Base-by-base conservation (phyloP, 1,284 basidiomycete species). In the Naganishia sp. region DNA sequence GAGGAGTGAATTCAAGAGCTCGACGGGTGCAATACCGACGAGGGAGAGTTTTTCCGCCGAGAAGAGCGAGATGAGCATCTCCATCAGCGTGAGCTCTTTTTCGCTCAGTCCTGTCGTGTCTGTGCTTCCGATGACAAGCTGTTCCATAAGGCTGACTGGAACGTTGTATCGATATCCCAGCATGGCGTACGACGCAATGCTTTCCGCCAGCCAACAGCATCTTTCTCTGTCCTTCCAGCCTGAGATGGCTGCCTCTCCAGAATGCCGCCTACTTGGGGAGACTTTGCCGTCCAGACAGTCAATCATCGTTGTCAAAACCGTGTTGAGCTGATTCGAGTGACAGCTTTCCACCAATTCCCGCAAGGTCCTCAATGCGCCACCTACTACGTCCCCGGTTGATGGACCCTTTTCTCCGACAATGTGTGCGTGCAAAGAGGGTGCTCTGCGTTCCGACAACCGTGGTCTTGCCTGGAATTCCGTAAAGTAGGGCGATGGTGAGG, bases 101-200 rank as follows among this genome's bases (percentile, higher is more conserved):
- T 82, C 72, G 49, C 45, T 50, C 9, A 68, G 23, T 6, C n/a
- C 42, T 23, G 36, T 18, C 21, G 31, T 48, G 4, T 61, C 45
- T 28, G 44, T 66, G 59, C 48, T 61, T 11, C 48, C 59, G 18
- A 31, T 6, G 43, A 88, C 82, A 6, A 97, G 84, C 33, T 86
- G 84, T 75, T 97, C 93, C 44, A 96, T 87, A 10, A 97, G 82
- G 72, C 87, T 85, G 2, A 89, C 90, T 11, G 94, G 92, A 2
- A 97, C 86, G 21, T 90, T 88, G 75, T 91, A 94, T 42, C 94
- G 90, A 78, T 95, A 95, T 75, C 95, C 92, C 68, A 94, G 90
- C 72, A 89, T 89, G 9, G 91, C 85, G 88, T 92, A 95, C 70
- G 90, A 87, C 33, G 88, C 86, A 6, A 87, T 82, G 70, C 86